Evolutionary conservation across 805 yeast genomes (phyloP).

Genomic region (Yarrowia bubula): DNA sequence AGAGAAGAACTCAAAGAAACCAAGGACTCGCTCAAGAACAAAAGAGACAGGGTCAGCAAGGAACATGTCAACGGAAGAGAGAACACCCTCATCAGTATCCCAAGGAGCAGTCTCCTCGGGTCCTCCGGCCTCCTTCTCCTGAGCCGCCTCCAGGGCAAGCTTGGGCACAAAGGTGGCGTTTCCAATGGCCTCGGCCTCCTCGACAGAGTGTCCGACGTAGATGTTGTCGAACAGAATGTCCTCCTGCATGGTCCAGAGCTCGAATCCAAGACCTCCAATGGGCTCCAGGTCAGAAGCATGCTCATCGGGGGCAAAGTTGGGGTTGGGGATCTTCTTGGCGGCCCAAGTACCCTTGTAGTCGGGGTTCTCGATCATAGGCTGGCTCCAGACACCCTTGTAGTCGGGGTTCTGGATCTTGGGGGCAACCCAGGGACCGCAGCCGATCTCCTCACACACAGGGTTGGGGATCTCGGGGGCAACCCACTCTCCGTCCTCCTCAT

Average conservation of each 20-base stretch:
- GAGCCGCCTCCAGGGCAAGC: constrained; percentile 36
- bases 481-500: constrained; percentile 88
- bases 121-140: constrained; percentile 16
- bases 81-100: constrained; percentile 22
- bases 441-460: constrained; percentile 61
- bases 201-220: constrained; percentile 74
- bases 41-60: constrained; percentile 40
- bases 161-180: constrained; percentile 63
- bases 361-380: constrained; percentile 67
- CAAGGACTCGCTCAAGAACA: constrained; percentile 33
- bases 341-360: constrained; percentile 73
- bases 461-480: constrained; percentile 64
- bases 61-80: constrained; percentile 36
- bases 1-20: constrained; percentile 37
- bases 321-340: constrained; percentile 63
- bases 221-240: constrained; percentile 75
- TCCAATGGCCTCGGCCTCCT: constrained; percentile 79
- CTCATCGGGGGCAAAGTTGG: constrained; percentile 57
- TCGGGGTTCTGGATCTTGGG: constrained; percentile 64
- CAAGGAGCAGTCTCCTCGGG: constrained; percentile 26
- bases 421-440: constrained; percentile 75
- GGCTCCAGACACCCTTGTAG: constrained; percentile 73
- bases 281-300: constrained; percentile 59
- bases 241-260: constrained; percentile 79
- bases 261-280: constrained; percentile 79